phyloP scores from a whole-genome alignment of 768 basidiomycete species.

The Boletus vinaceobasis region DNA sequence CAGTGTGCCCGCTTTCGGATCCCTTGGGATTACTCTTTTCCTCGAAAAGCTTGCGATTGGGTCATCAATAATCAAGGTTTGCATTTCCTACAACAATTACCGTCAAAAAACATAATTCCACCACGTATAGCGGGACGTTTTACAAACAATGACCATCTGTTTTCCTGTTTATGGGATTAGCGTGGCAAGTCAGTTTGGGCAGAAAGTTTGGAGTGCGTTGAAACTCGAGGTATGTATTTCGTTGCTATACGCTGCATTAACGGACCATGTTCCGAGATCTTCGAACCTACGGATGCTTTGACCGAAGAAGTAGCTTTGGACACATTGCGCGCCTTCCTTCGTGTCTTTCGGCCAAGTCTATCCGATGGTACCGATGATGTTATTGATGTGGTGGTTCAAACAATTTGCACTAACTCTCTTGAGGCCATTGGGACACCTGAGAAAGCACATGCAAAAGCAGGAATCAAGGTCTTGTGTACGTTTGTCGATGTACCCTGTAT shows the following conservation, averaged over 20 bases:
- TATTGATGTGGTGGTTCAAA: slow-evolving; percentile 60
- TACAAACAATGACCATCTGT: slow-evolving; percentile 72
- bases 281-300: slow-evolving; percentile 80
- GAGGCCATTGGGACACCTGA: slow-evolving; percentile 83
- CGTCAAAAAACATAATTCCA: background rate
- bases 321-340: slow-evolving; percentile 68
- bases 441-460: slow-evolving; percentile 87
- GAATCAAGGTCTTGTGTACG: slow-evolving; percentile 77
- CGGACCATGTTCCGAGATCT: slow-evolving; percentile 53
- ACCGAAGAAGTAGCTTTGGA: slow-evolving; percentile 75
- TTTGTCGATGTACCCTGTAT: slow-evolving; percentile 76
- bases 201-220: slow-evolving; percentile 85
- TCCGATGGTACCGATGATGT: slow-evolving; percentile 35
- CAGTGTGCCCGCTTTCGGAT: slow-evolving; percentile 75
- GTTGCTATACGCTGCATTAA: background rate
- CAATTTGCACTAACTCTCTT: slow-evolving; percentile 79
- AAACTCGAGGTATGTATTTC: slow-evolving; percentile 71
- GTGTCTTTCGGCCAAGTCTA: slow-evolving; percentile 58
- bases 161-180: slow-evolving; percentile 80
- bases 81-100: background rate
- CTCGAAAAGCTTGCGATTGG: slow-evolving; percentile 88
- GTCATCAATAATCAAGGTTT: slow-evolving; percentile 78
- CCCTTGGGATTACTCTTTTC: slow-evolving; percentile 81
- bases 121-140: slow-evolving; percentile 69
- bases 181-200: slow-evolving; percentile 57